Percentiles rank a stretch among this genome's conserved stretches.
These are phyloP conservation scores for Leishmania lainsoni DNA, from an alignment of 208 protist genomes.

Conservation along the genomic window DNA sequence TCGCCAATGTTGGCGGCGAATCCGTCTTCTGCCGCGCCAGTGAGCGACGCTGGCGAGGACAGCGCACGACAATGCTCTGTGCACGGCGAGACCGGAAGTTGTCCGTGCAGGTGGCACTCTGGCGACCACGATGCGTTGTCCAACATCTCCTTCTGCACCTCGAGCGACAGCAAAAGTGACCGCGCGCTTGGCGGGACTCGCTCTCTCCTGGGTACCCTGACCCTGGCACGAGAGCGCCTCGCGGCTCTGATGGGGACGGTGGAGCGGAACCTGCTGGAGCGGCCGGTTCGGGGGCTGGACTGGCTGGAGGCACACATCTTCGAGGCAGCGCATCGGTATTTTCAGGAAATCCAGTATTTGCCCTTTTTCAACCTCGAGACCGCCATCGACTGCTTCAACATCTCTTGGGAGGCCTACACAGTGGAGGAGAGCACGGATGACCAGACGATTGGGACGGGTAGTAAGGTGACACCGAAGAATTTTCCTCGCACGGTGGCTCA, in stretches of 20 bases:
- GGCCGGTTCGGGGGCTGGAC: slow-evolving; percentile 52
- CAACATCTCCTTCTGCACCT: slow-evolving; percentile 9
- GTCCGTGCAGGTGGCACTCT: background rate
- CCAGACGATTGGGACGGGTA: slow-evolving; percentile 34
- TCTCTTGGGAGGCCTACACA: slow-evolving; percentile 79
- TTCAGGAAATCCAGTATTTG: slow-evolving; percentile 59
- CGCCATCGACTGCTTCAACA: slow-evolving; percentile 87
- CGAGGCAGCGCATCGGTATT: slow-evolving; percentile 54
- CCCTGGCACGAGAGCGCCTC: slow-evolving; percentile 28
- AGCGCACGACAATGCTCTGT: background rate
- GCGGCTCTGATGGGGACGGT: slow-evolving; percentile 43
- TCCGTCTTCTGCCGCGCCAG: background rate
- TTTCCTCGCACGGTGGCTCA: slow-evolving; percentile 37
- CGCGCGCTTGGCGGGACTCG: background rate
- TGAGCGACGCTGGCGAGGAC: background rate
- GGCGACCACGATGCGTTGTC: background rate
- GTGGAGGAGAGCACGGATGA: slow-evolving; percentile 41
- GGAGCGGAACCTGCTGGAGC: slow-evolving; percentile 51
- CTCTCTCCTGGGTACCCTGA: slow-evolving; percentile 21
- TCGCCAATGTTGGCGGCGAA: background rate
- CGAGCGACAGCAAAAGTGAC: background rate
- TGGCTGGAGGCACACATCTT: slow-evolving; percentile 52
- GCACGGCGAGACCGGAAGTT: background rate
- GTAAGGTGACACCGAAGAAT: slow-evolving; percentile 37
- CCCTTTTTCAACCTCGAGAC: slow-evolving; percentile 91